Evolutionary conservation across 1,284 basidiomycete genomes (phyloP).

Genomic region (Xerocomus nothofagi): DNA sequence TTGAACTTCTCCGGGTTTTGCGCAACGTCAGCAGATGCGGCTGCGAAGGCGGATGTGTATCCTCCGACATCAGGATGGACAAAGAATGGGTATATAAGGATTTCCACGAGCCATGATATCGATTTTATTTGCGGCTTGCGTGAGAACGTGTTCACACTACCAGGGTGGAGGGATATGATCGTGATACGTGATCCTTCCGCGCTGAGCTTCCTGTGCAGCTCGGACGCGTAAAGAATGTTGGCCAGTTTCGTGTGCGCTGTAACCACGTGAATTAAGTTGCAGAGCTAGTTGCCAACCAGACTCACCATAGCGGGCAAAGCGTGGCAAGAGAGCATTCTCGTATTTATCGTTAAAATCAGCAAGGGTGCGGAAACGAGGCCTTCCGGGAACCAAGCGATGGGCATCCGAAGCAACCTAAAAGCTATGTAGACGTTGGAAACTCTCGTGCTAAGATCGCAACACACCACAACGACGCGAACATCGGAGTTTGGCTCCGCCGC

Average conservation of each 20-base stretch:
- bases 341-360: constrained; percentile 44
- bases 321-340: constrained; percentile 24
- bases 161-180: constrained; percentile 38
- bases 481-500: constrained; percentile 44
- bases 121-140: constrained; percentile 17
- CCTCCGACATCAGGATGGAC: constrained; percentile 41
- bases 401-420: constrained; percentile 26
- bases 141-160: constrained; percentile 44
- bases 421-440: not conserved
- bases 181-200: constrained; percentile 31
- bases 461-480: constrained; percentile 51
- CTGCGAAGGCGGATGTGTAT: constrained; percentile 47
- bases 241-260: constrained; percentile 44
- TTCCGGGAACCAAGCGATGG: constrained; percentile 20
- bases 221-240: constrained; percentile 39
- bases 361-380: constrained; percentile 36
- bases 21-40: constrained; percentile 41
- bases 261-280: not conserved
- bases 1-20: constrained; percentile 42
- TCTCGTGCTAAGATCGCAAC: constrained; percentile 10
- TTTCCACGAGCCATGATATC: constrained; percentile 27
- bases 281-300: not conserved
- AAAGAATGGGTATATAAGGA: constrained; percentile 38
- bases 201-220: constrained; percentile 42
- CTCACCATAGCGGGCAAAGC: constrained; percentile 41